Base-by-base conservation (phyloP, 1,139 yeast species). In the Candida dubliniensis region DNA sequence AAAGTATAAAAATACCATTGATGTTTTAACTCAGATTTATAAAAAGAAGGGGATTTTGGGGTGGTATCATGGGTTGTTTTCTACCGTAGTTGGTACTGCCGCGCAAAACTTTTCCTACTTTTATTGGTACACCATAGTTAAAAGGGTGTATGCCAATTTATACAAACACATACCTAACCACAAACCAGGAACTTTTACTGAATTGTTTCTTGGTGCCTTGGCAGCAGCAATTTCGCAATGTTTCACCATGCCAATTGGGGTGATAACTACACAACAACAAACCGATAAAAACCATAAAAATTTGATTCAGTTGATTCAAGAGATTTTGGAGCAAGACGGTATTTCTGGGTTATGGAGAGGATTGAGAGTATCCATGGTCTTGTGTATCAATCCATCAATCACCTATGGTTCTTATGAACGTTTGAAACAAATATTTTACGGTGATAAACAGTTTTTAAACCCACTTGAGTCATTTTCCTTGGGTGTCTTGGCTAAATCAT, bases 151-250 rank as follows among this genome's bases (percentile, higher is more conserved):
- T 59, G 70, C 76, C 49, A 67, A 66, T 45, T 51, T 77, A 35
- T 62, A 77, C 51, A 67, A 64, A 48, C 66, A 66, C 38, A 54
- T 65, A 10, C 66, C 74, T 15, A 67, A 74, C 47, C 63, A 66
- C 53, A 60, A 62, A 54, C 67, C 80, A 54, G 71, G 79, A 38
- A 87, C 95, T 1, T 70, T 81, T 2, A 81, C 81, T 50, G 96
- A 89, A 63, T 76, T 88, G 51, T 65, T 79, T n/a, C 71, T 89
- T 40, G 96, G 96, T 1, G 90, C 95, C 1, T 65, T 82, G 43
- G 95, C 96, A 2, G 96, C 95, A 6, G 89, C 95, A 0, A 71
- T 87, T 35, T 88, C 95, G 5, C 96, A 88, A 63, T 54, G 87
- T 48, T 84, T 87, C 63, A 87, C 95, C 26, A 84, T 84, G 68